Percentiles rank a stretch among this genome's conserved stretches.
These are phyloP conservation scores for Basidioascus undulatus DNA, from an alignment of 768 basidiomycete genomes.

Conservation along the genomic window DNA sequence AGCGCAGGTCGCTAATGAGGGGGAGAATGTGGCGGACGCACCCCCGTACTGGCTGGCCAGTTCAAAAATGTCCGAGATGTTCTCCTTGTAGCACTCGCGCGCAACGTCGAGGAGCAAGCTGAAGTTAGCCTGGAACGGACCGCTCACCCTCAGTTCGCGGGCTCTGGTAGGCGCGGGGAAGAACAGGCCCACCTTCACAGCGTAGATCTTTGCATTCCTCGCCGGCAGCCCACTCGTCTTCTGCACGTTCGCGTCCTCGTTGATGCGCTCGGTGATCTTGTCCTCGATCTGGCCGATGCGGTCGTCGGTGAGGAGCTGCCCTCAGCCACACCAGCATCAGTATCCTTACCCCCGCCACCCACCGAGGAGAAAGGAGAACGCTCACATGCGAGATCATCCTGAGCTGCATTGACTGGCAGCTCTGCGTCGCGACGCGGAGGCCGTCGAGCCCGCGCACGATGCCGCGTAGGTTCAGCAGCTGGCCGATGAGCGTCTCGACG, in stretches of 20 bases:
- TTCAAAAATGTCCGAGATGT: slow-evolving; percentile 61
- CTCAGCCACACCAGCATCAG: too few species aligned
- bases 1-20: too few species aligned
- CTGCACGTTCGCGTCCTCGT: slow-evolving; percentile 37
- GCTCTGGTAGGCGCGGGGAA: slow-evolving; percentile 8
- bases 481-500: slow-evolving; percentile 22
- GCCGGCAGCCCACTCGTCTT: slow-evolving; percentile 39
- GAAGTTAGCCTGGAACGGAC: slow-evolving; percentile 34
- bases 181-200: slow-evolving; percentile 39
- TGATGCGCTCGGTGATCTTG: slow-evolving; percentile 37
- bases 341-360: background rate
- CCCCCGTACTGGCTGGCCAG: slow-evolving; percentile 33
- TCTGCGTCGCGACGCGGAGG: slow-evolving; percentile 35
- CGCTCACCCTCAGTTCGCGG: background rate
- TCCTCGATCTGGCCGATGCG: slow-evolving; percentile 38
- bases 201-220: slow-evolving; percentile 64
- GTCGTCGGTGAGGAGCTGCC: slow-evolving; percentile 52
- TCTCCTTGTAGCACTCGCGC: slow-evolving; percentile 81
- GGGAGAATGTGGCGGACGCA: too few species aligned
- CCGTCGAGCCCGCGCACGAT: slow-evolving; percentile 42
- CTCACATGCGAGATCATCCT: slow-evolving; percentile 35
- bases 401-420: slow-evolving; percentile 35
- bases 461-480: slow-evolving; percentile 55
- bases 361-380: background rate
- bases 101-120: slow-evolving; percentile 80